These are phyloP conservation scores for Immersiporthe knoxdaviesiana DNA, from an alignment of 2,329 filamentous ascomycete genomes.

Conservation along the genomic window DNA sequence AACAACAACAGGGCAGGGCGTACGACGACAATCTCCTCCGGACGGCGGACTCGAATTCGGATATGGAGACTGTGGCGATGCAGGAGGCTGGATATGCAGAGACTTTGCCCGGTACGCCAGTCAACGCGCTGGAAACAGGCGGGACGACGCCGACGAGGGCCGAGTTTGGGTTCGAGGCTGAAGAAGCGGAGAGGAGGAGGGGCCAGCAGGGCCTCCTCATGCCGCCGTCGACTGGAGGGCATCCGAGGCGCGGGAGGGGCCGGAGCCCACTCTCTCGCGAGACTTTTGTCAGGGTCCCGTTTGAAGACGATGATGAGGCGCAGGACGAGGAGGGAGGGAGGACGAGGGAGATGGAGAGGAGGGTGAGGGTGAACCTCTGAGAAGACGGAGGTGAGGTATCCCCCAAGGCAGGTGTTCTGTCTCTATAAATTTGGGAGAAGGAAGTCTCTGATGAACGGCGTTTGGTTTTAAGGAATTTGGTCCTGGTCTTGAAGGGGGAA, in stretches of 20 bases:
- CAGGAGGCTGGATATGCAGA: slow-evolving; percentile 26
- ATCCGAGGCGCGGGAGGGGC: slow-evolving; percentile 1
- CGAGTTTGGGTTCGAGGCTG: neutral
- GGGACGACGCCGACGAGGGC: slow-evolving; percentile 7
- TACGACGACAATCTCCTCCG: slow-evolving; percentile 9
- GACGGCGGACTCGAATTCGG: slow-evolving; percentile 7
- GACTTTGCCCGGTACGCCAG: slow-evolving; percentile 28
- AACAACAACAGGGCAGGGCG: neutral
- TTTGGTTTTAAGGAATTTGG: neutral
- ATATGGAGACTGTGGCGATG: neutral
- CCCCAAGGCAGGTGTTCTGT: neutral
- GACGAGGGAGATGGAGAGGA: slow-evolving; percentile 15
- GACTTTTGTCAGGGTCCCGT: slow-evolving; percentile 20
- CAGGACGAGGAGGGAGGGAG: slow-evolving; percentile 8
- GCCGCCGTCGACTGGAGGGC: slow-evolving; percentile 6
- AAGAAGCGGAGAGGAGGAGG: neutral
- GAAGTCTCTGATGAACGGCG: neutral
- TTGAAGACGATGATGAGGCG: slow-evolving; percentile 24
- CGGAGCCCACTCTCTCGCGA: slow-evolving; percentile 23
- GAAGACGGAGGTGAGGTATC: neutral
- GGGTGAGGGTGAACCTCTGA: neutral
- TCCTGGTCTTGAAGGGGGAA: no score
- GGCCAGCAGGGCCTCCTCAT: neutral
- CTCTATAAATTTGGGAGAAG: neutral
- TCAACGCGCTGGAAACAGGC: slow-evolving; percentile 7